These are phyloP conservation scores for Musa schizocarpa DNA, from an alignment of 176 grass and related monocot genomes.

Conservation along the genomic window DNA sequence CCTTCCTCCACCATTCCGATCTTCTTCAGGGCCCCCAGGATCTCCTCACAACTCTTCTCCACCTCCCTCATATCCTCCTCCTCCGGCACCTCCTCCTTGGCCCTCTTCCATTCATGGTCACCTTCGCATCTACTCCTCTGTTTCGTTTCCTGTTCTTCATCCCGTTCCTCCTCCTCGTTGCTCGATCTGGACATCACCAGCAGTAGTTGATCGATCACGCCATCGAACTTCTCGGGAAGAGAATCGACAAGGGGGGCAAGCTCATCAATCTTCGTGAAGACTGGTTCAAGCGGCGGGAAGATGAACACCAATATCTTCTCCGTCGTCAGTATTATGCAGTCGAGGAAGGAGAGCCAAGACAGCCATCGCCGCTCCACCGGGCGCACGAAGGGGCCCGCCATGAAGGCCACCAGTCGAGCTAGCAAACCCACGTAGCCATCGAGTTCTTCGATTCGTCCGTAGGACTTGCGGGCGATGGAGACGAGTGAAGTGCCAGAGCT, in stretches of 20 bases:
- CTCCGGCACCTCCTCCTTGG: neutral
- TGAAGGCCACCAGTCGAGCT: constrained; percentile 6
- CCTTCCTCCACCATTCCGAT: neutral
- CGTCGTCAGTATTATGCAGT: constrained; percentile 3
- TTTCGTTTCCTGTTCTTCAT: neutral
- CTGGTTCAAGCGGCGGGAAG: neutral
- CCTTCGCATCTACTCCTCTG: neutral
- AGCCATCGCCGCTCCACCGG: constrained; percentile 26
- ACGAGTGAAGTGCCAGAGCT: constrained; percentile 9
- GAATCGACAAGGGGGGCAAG: constrained; percentile 20
- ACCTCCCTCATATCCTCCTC: neutral
- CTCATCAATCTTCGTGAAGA: constrained; percentile 12
- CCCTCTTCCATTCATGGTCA: neutral
- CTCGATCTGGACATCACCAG: neutral
- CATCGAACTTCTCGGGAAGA: constrained; percentile 21
- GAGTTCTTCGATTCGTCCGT: constrained; percentile 20
- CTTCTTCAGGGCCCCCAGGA: neutral
- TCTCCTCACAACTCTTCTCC: neutral
- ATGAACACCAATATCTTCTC: constrained; percentile 17
- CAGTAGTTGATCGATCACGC: neutral
- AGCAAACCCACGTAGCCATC: constrained; percentile 15
- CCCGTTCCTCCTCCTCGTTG: neutral
- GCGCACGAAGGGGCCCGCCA: constrained; percentile 9
- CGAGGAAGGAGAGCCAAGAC: constrained; percentile 16
- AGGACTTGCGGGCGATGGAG: constrained; percentile 6